These are phyloP conservation scores for Incumbomyces lentus DNA, from an alignment of 2,329 filamentous ascomycete species.

Conservation along the genomic window DNA sequence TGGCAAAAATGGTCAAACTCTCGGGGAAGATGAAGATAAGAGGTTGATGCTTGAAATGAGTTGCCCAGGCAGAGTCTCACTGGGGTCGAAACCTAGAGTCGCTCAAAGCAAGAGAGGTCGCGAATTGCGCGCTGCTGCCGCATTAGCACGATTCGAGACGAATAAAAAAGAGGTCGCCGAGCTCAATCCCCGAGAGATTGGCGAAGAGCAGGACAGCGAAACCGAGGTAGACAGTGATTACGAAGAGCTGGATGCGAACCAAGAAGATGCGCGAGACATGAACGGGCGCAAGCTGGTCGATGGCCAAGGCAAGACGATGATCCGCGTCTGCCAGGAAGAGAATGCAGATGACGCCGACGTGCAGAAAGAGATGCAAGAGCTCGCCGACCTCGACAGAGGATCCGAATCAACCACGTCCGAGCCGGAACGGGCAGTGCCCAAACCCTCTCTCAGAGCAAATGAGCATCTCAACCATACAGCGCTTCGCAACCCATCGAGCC, in stretches of 20 bases:
- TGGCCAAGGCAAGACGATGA: conserved; percentile 53
- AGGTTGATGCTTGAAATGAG: conserved; percentile 56
- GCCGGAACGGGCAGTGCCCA: conserved; percentile 11
- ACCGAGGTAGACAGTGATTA: conserved; percentile 28
- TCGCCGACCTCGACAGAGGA: conserved; percentile 39
- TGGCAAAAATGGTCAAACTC: conserved; percentile 55
- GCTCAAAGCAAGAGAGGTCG: conserved; percentile 64
- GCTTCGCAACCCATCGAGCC: neutral
- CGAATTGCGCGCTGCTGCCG: conserved; percentile 66
- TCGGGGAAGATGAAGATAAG: conserved; percentile 59
- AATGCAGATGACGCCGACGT: conserved; percentile 47
- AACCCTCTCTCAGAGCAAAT: neutral
- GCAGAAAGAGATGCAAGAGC: conserved; percentile 56
- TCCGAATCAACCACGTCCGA: conserved; percentile 2
- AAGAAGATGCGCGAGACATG: conserved; percentile 51
- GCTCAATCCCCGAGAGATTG: conserved; percentile 23
- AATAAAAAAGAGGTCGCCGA: conserved; percentile 26
- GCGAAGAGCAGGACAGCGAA: conserved; percentile 32
- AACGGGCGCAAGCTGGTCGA: conserved; percentile 57
- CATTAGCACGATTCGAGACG: conserved; percentile 59
- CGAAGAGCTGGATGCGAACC: conserved; percentile 27
- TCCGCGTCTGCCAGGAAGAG: conserved; percentile 67
- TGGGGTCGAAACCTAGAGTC: conserved; percentile 56
- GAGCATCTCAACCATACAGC: neutral
- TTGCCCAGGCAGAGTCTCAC: conserved; percentile 42